Percentiles rank a stretch among this genome's conserved stretches.
Conservation (phyloP, 805 yeast species). For the Lipomyces yamanashiensis region DNA sequence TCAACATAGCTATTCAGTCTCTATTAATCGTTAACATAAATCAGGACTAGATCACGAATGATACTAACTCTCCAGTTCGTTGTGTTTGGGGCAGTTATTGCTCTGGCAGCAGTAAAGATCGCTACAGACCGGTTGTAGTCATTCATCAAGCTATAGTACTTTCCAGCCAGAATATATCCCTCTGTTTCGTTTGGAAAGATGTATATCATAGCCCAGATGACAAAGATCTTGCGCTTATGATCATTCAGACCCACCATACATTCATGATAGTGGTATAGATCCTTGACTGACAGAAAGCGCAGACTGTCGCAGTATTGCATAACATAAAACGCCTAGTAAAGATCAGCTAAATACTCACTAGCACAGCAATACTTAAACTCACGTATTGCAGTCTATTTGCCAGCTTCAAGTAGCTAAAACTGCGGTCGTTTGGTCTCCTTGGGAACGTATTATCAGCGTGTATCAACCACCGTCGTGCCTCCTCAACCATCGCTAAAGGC, state of each 20-base stretch:
- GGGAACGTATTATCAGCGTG: conserved; percentile 20
- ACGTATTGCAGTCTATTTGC: conserved; percentile 5
- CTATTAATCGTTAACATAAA: not conserved
- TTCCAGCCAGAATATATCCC: conserved; percentile 8
- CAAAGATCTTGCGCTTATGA: not conserved
- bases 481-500: not conserved
- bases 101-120: not conserved
- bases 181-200: conserved; percentile 9
- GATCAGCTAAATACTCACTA: not conserved
- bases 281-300: not conserved
- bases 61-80: not conserved
- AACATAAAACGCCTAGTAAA: conserved; percentile 6
- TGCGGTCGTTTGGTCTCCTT: conserved; percentile 10
- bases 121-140: not conserved
- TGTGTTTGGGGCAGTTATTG: not conserved
- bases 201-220: conserved; percentile 13
- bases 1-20: not conserved
- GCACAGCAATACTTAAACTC: not conserved
- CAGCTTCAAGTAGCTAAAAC: conserved; percentile 9
- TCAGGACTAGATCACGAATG: too few species aligned
- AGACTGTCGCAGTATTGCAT: conserved; percentile 3
- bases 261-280: conserved; percentile 11
- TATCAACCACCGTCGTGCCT: conserved; percentile 11
- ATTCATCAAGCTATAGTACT: not conserved
- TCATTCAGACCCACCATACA: conserved; percentile 5